Evolutionary conservation across 2,329 filamentous ascomycete genomes (phyloP), one percentile per base, ranked within the genome.

Genomic region (Colletotrichum musae): DNA sequence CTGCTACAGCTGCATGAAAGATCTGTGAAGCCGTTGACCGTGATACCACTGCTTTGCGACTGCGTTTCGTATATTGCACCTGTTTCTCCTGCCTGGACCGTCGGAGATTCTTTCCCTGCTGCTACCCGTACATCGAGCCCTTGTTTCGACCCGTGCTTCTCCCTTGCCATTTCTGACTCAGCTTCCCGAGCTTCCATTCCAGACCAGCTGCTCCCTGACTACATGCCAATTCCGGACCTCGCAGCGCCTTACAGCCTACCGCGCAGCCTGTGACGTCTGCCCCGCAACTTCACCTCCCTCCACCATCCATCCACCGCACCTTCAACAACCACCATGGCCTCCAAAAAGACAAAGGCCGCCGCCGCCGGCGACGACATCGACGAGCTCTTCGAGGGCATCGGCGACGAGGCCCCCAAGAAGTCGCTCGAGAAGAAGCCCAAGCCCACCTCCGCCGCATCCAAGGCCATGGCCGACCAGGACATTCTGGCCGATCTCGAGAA

Each of bases 401-500:
- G 84, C 72, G 83, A 87, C 73, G 86, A 89, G 65, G 77, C 80
- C 71, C 73, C 80, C 66, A 86, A 86, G 76, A 89, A 89, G 77
- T 72, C 82, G 18, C 72, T 79, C 68, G 60, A 78, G 70, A 85
- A 84, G 77, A 70, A 78, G 57, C 64, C 79, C 74, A 86, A 86
- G 76, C 78, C 84, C 71, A 81, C 84, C 72, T 85, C 87, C 62
- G 81, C 86, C 64, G 79, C 83, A 62, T 80, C 84, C 73, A 87
- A 87, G 77, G 76, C 82, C 59, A 81, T 80, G 76, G 76, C 79
- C 74, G 87, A 91, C 75, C 88, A 93, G 74, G 94, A 97, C 78
- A 90, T 95, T 67, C 88, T 98, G 47, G 94, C 94, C 71, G 95
- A 98, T 75, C 89, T 98, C 70, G 94, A 97, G 79, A 91, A 91